Evolutionary conservation across 345 rosid species (phyloP).

Genomic region (Linum usitatissimum): DNA sequence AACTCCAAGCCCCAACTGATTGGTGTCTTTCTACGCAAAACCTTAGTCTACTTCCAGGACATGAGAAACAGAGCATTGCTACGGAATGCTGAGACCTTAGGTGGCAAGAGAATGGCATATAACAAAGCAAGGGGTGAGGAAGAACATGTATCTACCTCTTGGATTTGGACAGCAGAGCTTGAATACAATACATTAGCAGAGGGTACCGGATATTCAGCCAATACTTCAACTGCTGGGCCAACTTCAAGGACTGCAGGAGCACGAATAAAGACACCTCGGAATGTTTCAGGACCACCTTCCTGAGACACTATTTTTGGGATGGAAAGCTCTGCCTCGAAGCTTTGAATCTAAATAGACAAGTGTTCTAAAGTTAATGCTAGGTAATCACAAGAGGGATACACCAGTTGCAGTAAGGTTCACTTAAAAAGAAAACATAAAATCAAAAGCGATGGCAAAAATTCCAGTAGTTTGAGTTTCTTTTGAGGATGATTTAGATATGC

Average conservation of each 20-base stretch:
- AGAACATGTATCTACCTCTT: slow-evolving; percentile 46
- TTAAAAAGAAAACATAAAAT: no score
- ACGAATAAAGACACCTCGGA: slow-evolving; percentile 83
- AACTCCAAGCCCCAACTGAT: neutral
- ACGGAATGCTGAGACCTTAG: neutral
- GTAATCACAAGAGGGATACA: neutral
- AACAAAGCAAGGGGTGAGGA: neutral
- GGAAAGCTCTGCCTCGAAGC: slow-evolving; percentile 79
- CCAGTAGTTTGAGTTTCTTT: no score
- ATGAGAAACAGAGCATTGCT: neutral
- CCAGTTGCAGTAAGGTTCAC: neutral
- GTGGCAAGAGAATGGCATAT: neutral
- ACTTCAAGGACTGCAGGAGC: slow-evolving; percentile 88
- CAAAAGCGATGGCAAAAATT: no score
- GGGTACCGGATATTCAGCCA: slow-evolving; percentile 62
- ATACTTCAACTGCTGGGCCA: slow-evolving; percentile 75
- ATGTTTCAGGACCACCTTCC: slow-evolving; percentile 87
- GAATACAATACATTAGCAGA: slow-evolving; percentile 59
- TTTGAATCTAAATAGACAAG: slow-evolving; percentile 51
- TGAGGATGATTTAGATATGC: no score
- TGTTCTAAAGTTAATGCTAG: neutral
- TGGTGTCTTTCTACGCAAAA: no score
- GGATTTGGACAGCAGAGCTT: slow-evolving; percentile 63
- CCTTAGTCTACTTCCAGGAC: neutral
- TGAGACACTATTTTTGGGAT: slow-evolving; percentile 59